Percentiles rank a stretch among this genome's conserved stretches.
Conservation (phyloP, 2,329 filamentous ascomycete species). For the Geosmithia morbida region DNA sequence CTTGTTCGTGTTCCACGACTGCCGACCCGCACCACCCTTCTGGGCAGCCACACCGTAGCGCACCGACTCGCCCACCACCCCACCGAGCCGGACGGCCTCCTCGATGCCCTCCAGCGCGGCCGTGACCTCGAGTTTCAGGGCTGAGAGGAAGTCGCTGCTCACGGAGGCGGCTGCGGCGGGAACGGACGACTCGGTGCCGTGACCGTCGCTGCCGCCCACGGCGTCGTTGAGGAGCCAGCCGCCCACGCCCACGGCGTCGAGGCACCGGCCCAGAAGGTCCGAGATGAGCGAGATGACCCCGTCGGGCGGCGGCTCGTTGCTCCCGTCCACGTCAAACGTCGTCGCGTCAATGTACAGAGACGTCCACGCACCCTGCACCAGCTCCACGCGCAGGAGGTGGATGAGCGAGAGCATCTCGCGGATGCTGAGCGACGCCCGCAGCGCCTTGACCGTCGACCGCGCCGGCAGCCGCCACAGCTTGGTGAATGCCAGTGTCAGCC, state of each 20-base stretch:
- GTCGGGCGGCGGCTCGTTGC: slow-evolving; percentile 39
- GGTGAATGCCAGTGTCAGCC: slow-evolving; percentile 52
- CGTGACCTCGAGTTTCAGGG: slow-evolving; percentile 53
- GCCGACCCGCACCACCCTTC: slow-evolving; percentile 13
- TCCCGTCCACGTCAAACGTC: slow-evolving; percentile 19
- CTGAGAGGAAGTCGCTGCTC: slow-evolving; percentile 47
- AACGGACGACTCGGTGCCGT: neutral
- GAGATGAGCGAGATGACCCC: slow-evolving; percentile 57
- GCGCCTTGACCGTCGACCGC: slow-evolving; percentile 41
- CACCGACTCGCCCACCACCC: slow-evolving; percentile 50
- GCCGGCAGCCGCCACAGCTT: slow-evolving; percentile 55
- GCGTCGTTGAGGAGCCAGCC: slow-evolving; percentile 58
- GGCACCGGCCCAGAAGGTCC: slow-evolving; percentile 54
- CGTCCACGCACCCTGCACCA: slow-evolving; percentile 65
- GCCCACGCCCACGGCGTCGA: slow-evolving; percentile 61
- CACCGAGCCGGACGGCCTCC: slow-evolving; percentile 50
- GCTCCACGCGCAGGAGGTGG: slow-evolving; percentile 56
- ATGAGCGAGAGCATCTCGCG: slow-evolving; percentile 60
- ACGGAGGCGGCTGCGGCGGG: no score
- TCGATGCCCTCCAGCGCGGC: slow-evolving; percentile 59
- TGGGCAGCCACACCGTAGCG: slow-evolving; percentile 36
- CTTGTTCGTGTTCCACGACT: slow-evolving; percentile 19
- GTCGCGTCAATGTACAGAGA: slow-evolving; percentile 51
- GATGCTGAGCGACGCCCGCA: slow-evolving; percentile 48
- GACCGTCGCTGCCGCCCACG: slow-evolving; percentile 14